phyloP scores from a whole-genome alignment of 2,329 filamentous ascomycete species.

The Furcasterigmium furcatum region DNA sequence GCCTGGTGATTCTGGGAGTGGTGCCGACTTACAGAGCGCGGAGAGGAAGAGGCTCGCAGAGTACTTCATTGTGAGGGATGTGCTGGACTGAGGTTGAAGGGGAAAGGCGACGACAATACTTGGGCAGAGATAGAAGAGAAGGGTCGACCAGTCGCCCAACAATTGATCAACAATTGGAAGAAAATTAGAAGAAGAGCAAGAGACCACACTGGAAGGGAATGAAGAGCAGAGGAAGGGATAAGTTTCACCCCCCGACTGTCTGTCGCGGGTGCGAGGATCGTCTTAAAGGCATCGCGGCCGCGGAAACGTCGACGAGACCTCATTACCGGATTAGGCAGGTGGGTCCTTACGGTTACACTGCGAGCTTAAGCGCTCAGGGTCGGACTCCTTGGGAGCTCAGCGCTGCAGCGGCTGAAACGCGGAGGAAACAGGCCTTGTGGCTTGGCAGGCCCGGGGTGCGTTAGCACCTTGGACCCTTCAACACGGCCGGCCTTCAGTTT shows the following conservation, averaged over 20 bases:
- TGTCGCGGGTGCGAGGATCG: not conserved
- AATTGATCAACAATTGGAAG: conserved; percentile 1
- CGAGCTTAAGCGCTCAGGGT: not conserved
- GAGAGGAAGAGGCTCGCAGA: not conserved
- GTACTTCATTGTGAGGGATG: not conserved
- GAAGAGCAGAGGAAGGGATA: not conserved
- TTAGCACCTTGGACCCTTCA: not conserved
- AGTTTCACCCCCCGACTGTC: not conserved
- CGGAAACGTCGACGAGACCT: not conserved
- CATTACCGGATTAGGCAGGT: not conserved
- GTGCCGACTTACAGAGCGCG: not conserved
- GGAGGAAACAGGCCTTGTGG: not conserved
- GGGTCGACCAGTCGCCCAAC: not conserved
- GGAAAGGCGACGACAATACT: no score
- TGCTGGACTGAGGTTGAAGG: not conserved
- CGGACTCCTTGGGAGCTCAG: not conserved
- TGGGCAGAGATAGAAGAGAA: not conserved
- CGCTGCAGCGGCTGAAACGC: not conserved
- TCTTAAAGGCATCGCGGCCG: not conserved
- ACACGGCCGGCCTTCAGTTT: not conserved
- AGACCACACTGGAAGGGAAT: not conserved
- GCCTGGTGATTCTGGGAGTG: not conserved
- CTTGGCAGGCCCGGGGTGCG: not conserved
- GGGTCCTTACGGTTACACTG: no score
- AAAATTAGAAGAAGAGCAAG: not conserved